phyloP scores from a whole-genome alignment of 2,329 filamentous ascomycete genomes.

The Clonostachys rosea region DNA sequence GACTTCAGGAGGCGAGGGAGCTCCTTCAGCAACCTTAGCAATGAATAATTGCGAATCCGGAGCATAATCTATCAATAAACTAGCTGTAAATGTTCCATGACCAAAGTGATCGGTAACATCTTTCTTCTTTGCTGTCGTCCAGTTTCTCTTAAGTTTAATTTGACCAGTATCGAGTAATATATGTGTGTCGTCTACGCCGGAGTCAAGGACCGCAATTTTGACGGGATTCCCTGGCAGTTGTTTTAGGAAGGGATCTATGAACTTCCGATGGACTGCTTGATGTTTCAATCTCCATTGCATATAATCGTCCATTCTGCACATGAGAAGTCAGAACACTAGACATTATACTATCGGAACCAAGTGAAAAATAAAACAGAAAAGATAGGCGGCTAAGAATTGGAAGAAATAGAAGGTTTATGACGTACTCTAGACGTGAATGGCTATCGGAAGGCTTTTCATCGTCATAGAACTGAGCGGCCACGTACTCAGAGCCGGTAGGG shows the following conservation, averaged over 20 bases:
- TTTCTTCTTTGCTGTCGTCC: not conserved
- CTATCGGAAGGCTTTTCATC: not conserved
- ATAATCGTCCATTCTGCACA: not conserved
- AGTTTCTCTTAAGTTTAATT: constrained; percentile 3
- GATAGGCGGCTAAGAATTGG: too few species aligned
- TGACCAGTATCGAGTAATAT: not conserved
- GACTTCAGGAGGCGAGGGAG: not conserved
- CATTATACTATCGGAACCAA: too few species aligned
- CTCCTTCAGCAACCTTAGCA: constrained; percentile 4
- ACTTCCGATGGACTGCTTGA: constrained; percentile 1
- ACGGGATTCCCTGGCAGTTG: not conserved
- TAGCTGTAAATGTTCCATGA: constrained; percentile 4
- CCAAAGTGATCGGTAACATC: constrained; percentile 1
- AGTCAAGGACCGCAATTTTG: constrained; percentile 5
- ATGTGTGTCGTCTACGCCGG: constrained; percentile 3
- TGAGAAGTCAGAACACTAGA: not conserved
- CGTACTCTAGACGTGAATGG: not conserved
- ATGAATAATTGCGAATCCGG: constrained; percentile 4
- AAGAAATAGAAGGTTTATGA: not conserved
- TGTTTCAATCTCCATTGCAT: constrained; percentile 1
- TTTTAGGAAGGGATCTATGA: not conserved
- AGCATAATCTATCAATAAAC: constrained; percentile 4
- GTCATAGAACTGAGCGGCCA: constrained; percentile 1
- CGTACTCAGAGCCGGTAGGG: not conserved
- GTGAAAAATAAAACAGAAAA: too few species aligned